Conservation (phyloP, 2,329 filamentous ascomycete species). For the Botrytis fragariae region DNA sequence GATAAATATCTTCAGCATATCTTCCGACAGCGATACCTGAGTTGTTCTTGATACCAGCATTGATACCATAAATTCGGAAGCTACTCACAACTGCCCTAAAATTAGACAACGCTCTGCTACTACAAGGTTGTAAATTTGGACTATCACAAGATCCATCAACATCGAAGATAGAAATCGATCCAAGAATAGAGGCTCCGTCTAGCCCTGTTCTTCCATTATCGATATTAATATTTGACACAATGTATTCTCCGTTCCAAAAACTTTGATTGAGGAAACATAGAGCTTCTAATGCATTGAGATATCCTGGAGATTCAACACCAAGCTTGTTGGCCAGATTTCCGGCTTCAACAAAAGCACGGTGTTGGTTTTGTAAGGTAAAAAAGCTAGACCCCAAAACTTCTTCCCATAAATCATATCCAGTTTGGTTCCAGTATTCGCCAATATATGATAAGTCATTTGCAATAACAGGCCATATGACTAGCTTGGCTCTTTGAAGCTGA, state of each 20-base stretch:
- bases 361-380: conserved; percentile 69
- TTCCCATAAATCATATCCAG: conserved; percentile 77
- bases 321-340: conserved; percentile 61
- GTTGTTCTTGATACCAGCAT: conserved; percentile 58
- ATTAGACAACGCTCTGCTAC: conserved; percentile 61
- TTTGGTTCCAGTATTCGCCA: conserved; percentile 65
- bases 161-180: conserved; percentile 67
- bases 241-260: conserved; percentile 68
- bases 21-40: conserved; percentile 63
- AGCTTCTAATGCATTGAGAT: conserved; percentile 64
- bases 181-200: conserved; percentile 68
- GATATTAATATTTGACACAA: conserved; percentile 66
- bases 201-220: conserved; percentile 63
- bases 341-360: conserved; percentile 62
- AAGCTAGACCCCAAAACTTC: conserved; percentile 76
- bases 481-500: conserved; percentile 41
- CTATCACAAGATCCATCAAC: conserved; percentile 64
- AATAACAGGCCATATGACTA: conserved; percentile 69
- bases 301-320: conserved; percentile 57
- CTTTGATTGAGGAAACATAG: conserved; percentile 68
- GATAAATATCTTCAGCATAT: conserved; percentile 71
- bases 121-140: conserved; percentile 67
- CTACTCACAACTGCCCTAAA: conserved; percentile 73
- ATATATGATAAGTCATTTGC: conserved; percentile 74
- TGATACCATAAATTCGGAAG: conserved; percentile 69